Evolutionary conservation across 768 basidiomycete genomes (phyloP), one percentile per base, ranked within the genome.

Genomic region (Boletus rubescentipes): DNA sequence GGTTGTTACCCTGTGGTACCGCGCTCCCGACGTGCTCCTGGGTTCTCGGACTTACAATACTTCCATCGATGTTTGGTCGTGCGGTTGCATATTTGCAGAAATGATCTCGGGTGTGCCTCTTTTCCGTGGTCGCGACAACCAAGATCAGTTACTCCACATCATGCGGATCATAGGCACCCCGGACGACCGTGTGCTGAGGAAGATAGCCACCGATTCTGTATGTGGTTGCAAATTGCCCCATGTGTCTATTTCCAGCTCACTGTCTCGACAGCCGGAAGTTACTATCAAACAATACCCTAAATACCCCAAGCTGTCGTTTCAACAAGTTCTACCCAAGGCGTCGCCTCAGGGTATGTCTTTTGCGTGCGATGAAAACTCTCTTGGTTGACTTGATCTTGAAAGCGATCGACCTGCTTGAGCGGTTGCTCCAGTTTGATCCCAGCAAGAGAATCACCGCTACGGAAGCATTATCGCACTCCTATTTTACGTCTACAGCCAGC

Each of bases 1-100:
- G 91, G 97, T 99, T 53, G 97, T 98, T 20, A 99, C 97, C 29
- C 73, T 98, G 14, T 99, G 97, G 97, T 99, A 99, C 70, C 87
- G 97, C 49, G 95, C 97, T 2, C 97, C 97, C 0, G 97, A 99
- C 67, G 97, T 99, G 39, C 82, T 99, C 23, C 83, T 99, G 59
- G 97, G 97, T 47, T 96, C 93, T 20, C 81, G 97, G 54, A 98
- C 96, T 18, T 99, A 99, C 70, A 95, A 89, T 75, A 98, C 97
- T 3, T 93, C 91, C 30, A 98, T 99, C 63, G 97, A 99, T 69
- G 90, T 98, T 46, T 99, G 97, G 97, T 94, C 92, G 14, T 96
- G 93, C 53, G 97, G 97, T 10, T 98, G 97, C 69, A 99, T 99
- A 67, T 97, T 99, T 69, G 96, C 97, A 18, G 97, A 99, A 74